phyloP scores from a whole-genome alignment of 2,329 filamentous ascomycete genomes.

The Pezicula carpinea region DNA sequence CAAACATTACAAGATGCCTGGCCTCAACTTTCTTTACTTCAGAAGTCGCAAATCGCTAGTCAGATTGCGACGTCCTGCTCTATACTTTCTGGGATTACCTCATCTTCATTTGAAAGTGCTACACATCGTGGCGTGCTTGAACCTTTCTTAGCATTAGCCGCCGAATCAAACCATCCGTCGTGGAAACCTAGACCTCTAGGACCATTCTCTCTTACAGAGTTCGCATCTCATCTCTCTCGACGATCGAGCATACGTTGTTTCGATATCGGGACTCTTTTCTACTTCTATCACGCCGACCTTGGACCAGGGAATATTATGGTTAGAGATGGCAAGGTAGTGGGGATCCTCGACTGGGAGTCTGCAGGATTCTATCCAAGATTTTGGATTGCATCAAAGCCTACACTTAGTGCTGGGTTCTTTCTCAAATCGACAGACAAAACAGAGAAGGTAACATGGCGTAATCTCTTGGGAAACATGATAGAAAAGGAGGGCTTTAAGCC shows the following conservation, averaged over 20 bases:
- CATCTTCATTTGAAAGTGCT: background rate
- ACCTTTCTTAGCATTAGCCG: background rate
- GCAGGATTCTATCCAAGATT: slow-evolving; percentile 8
- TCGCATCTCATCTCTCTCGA: slow-evolving; percentile 2
- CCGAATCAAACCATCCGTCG: background rate
- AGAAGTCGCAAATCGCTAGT: slow-evolving; percentile 1
- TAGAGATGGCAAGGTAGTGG: slow-evolving; percentile 3
- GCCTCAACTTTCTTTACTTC: background rate
- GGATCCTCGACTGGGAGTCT: slow-evolving; percentile 12
- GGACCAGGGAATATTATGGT: slow-evolving; percentile 12
- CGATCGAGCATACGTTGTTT: slow-evolving; percentile 1
- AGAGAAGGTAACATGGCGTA: background rate
- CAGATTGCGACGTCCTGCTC: slow-evolving; percentile 1
- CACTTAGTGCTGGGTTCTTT: background rate
- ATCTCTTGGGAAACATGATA: background rate
- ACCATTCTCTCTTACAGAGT: background rate
- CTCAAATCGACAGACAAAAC: background rate
- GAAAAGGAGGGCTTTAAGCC: background rate
- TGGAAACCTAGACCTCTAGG: slow-evolving; percentile 4
- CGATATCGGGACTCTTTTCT: slow-evolving; percentile 1
- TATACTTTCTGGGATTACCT: slow-evolving; percentile 2
- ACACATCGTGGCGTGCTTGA: slow-evolving; percentile 3
- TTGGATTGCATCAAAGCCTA: slow-evolving; percentile 7
- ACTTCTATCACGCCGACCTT: slow-evolving; percentile 10
- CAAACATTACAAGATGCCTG: slow-evolving; percentile 7